A percentile compares a stretch with the other conserved stretches of the same genome.
Conservation (phyloP, 2,329 filamentous ascomycete genomes). For the Pseudohalonectria lignicola region DNA sequence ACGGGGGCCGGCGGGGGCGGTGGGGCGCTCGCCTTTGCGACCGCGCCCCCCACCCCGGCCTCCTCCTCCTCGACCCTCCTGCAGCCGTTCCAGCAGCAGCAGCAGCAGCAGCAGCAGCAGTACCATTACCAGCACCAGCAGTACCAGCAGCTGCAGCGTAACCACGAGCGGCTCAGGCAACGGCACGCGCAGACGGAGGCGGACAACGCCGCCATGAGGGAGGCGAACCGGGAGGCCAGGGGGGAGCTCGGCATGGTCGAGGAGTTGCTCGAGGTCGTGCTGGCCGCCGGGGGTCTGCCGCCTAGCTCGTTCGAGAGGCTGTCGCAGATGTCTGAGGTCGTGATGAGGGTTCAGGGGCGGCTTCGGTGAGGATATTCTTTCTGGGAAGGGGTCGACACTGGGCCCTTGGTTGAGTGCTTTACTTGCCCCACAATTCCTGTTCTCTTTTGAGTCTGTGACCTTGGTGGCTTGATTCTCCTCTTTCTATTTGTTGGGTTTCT, state of each 20-base stretch:
- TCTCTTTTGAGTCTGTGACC: too few relatives aligned
- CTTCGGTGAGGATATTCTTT: too few relatives aligned
- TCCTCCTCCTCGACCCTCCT: too few relatives aligned
- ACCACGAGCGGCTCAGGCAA: not conserved
- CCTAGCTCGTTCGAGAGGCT: not conserved
- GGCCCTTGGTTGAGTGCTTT: too few relatives aligned
- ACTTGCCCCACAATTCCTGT: too few relatives aligned
- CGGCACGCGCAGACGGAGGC: not conserved
- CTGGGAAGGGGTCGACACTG: too few relatives aligned
- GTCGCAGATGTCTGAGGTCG: not conserved
- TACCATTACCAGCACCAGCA: not conserved
- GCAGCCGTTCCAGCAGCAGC: not conserved
- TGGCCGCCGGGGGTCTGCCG: not conserved
- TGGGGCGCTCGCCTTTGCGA: too few relatives aligned
- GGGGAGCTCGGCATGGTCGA: not conserved
- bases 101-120: not conserved
- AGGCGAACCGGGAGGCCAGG: not conserved
- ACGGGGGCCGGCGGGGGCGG: too few relatives aligned
- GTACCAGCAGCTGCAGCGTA: not conserved
- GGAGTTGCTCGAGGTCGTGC: not conserved
- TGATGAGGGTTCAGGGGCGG: not conserved
- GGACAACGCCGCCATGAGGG: not conserved
- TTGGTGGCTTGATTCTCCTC: too few relatives aligned
- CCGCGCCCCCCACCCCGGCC: too few relatives aligned
- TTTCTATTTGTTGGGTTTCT: too few relatives aligned